Percentiles rank a stretch among this genome's conserved stretches.
These are phyloP conservation scores for Candida cerambycidarum DNA, from an alignment of 805 yeast species.

Conservation along the genomic window DNA sequence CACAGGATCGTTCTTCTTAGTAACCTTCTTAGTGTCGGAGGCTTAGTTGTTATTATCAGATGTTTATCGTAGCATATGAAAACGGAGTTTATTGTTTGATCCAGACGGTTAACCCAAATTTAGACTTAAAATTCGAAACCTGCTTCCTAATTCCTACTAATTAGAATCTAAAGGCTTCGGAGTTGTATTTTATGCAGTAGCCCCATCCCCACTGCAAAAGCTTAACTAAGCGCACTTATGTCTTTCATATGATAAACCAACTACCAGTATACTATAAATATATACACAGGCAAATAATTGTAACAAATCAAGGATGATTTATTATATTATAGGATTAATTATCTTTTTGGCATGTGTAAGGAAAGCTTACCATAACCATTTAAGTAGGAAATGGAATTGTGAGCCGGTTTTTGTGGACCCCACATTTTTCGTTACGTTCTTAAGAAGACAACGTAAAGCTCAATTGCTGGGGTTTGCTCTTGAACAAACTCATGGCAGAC, in stretches of 20 bases:
- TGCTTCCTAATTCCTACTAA: too few relatives aligned
- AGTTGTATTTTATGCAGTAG: too few relatives aligned
- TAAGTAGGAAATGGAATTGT: conserved; percentile 12
- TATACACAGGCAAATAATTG: too few relatives aligned
- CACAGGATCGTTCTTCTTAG: too few relatives aligned
- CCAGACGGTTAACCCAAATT: too few relatives aligned
- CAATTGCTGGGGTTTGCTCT: conserved; percentile 8
- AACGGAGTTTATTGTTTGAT: too few relatives aligned
- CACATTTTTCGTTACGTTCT: conserved; percentile 5
- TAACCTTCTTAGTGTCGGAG: too few relatives aligned
- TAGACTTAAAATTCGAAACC: too few relatives aligned
- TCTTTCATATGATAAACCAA: neutral
- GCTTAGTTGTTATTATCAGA: too few relatives aligned
- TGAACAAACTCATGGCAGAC: conserved; percentile 4
- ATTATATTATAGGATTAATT: conserved; percentile 1
- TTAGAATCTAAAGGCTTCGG: too few relatives aligned
- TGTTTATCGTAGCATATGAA: too few relatives aligned
- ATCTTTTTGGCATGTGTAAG: neutral
- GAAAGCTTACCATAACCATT: neutral
- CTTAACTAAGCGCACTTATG: neutral
- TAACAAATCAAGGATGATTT: neutral
- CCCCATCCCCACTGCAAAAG: neutral
- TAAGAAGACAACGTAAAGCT: neutral
- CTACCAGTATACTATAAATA: too few relatives aligned
- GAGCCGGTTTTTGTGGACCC: neutral